Evolutionary conservation across 2,329 filamentous ascomycete genomes (phyloP).

Genomic region (Verticillium albo-atrum): DNA sequence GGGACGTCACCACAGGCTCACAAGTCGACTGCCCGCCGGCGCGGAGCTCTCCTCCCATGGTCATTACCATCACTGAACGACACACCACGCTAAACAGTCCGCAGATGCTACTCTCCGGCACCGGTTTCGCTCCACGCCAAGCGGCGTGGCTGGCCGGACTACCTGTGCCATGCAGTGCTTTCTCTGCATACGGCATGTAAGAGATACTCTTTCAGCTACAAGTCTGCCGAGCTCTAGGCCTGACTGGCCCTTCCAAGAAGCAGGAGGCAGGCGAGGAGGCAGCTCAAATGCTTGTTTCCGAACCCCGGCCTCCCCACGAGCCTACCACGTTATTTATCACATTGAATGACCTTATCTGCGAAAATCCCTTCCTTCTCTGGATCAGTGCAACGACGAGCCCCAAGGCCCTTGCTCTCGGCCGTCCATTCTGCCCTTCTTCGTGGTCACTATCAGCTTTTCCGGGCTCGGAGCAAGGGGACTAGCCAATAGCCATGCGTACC

Average conservation of each 20-base stretch:
- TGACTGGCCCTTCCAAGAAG: neutral
- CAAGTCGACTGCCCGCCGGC: neutral
- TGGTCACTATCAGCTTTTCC: neutral
- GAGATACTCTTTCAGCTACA: neutral
- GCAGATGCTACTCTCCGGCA: neutral
- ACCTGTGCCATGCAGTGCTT: neutral
- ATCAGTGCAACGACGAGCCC: neutral
- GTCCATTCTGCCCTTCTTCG: neutral
- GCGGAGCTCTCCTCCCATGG: neutral
- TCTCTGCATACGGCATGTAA: neutral
- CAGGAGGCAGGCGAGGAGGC: neutral
- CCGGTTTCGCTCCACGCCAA: neutral
- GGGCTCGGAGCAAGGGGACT: neutral
- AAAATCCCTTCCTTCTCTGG: neutral
- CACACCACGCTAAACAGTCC: neutral
- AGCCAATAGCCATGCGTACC: neutral
- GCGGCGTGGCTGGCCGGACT: neutral
- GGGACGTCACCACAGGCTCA: neutral
- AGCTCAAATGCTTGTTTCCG: neutral
- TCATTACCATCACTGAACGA: neutral
- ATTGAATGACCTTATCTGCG: neutral
- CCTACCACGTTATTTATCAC: neutral
- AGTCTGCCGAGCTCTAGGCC: neutral
- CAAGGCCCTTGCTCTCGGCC: neutral
- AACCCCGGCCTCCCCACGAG: neutral